phyloP scores from a whole-genome alignment of 1,284 basidiomycete species.

The Phellopilus nigrolimitatus region DNA sequence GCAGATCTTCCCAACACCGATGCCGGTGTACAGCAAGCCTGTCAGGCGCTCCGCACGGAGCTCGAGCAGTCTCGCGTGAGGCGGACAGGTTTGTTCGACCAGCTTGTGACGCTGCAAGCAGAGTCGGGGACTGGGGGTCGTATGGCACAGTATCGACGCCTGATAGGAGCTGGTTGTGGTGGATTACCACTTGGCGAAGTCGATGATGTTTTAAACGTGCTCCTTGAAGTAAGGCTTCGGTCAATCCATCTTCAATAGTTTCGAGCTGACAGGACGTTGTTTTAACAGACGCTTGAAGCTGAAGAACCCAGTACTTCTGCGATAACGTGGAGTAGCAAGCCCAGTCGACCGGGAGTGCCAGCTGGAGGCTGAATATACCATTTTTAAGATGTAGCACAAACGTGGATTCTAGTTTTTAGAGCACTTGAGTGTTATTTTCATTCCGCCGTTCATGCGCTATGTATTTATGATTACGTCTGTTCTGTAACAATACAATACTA shows the following conservation, averaged over 20 bases:
- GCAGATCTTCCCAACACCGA: constrained; percentile 53
- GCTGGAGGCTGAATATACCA: not conserved
- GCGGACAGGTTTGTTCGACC: constrained; percentile 67
- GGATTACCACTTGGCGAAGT: constrained; percentile 82
- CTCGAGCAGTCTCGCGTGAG: constrained; percentile 61
- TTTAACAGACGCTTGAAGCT: constrained; percentile 24
- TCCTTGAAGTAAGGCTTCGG: constrained; percentile 66
- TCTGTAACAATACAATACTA: too few relatives aligned
- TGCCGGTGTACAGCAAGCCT: constrained; percentile 52
- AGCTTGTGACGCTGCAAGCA: constrained; percentile 75
- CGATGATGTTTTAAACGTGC: constrained; percentile 76
- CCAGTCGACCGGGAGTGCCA: constrained; percentile 1
- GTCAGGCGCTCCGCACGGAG: constrained; percentile 59
- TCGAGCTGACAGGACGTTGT: not conserved
- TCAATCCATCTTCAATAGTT: not conserved
- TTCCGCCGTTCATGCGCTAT: too few relatives aligned
- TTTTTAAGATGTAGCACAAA: too few relatives aligned
- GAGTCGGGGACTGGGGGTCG: constrained; percentile 85
- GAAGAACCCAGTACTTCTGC: constrained; percentile 22
- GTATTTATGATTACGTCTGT: too few relatives aligned
- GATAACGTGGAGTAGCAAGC: constrained; percentile 16
- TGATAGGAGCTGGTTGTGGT: constrained; percentile 88
- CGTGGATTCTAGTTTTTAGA: too few relatives aligned
- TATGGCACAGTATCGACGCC: constrained; percentile 81
- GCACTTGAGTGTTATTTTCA: too few relatives aligned